These are phyloP conservation scores for Penicillium crystallinum DNA, from an alignment of 495 filamentous ascomycete genomes.

Conservation along the genomic window DNA sequence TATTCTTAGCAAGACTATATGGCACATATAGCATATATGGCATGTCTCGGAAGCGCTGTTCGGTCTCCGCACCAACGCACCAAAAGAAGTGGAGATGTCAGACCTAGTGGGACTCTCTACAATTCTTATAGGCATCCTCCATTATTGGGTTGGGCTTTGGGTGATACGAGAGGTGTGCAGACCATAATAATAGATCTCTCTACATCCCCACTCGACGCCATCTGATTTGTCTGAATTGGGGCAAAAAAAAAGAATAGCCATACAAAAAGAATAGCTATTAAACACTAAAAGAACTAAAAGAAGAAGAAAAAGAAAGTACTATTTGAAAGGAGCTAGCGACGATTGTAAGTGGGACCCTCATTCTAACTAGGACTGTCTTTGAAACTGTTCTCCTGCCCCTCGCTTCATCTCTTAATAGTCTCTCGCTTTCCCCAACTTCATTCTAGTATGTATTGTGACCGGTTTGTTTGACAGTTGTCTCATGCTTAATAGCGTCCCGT, in stretches of 20 bases:
- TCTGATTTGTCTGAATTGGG: not conserved
- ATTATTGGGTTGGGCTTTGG: not conserved
- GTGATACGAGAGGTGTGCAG: not conserved
- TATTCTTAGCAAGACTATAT: constrained; percentile 1
- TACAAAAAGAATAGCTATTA: not conserved
- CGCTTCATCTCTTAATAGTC: constrained; percentile 7
- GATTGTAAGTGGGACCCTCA: not conserved
- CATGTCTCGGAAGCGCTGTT: constrained; percentile 4
- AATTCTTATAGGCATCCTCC: not conserved
- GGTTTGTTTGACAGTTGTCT: not conserved
- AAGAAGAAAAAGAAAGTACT: not conserved
- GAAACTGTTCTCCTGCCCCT: constrained; percentile 7
- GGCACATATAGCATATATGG: too few species aligned
- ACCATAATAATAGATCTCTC: not conserved
- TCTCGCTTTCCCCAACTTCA: not conserved
- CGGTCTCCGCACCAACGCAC: not conserved
- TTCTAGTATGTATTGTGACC: not conserved
- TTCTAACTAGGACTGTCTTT: not conserved
- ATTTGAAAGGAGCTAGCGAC: not conserved
- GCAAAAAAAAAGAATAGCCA: not conserved
- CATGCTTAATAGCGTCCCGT: not conserved
- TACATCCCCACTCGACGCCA: not conserved
- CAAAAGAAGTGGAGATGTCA: not conserved
- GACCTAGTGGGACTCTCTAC: not conserved
- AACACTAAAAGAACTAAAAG: not conserved